Base-by-base conservation (phyloP, 2,329 filamentous ascomycete genomes). In the Ceratocystis variospora region DNA sequence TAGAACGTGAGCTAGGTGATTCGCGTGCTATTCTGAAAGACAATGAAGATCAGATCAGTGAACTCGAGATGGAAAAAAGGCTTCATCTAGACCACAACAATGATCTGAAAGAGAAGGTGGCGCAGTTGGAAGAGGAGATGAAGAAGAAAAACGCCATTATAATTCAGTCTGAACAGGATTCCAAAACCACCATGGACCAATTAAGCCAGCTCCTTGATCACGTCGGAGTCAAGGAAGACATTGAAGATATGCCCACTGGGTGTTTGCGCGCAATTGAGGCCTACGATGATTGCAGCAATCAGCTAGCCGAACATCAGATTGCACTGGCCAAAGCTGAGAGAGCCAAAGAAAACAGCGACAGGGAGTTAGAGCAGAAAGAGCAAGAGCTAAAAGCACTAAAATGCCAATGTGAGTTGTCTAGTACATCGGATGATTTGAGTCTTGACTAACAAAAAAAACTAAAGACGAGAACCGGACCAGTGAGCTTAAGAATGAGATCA, bases 1-100 rank as follows among this genome's bases (percentile, higher is more conserved):
- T 68, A 4, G 61, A 68, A 22, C 28, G 44, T 7, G 61, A 66
- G 22, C 50, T 68, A 7, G 61, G 61, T 19, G 59, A 66, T 41
- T 50, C 31, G 2, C 62, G 44, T 33, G 22, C 25, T 5, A 46
- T 55, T 12, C 4, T 67, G 0, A 53, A 50, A 41, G 53, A 67
- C 22, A 45, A 67, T 25, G 61, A 64, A 53, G 41, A 25, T 22
- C 44, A 64, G 8, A 66, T 66, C 25, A 33, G 61, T n/a, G 61
- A 64, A 5, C 62, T 63, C 45, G 61, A 68, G 17, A n/a, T 37
- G 2, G 61, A 64, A 45, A 67, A 64, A 46, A 62, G 22, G 31
- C 31, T 7, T 17, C 46, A 44, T 61, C 44, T 64, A 41, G 31
- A 61, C 10, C 37, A 37, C 17, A 67, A 61, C 45, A 46, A 64